phyloP scores from a whole-genome alignment of 306 rosid species.

The Gillenia trifoliata region DNA sequence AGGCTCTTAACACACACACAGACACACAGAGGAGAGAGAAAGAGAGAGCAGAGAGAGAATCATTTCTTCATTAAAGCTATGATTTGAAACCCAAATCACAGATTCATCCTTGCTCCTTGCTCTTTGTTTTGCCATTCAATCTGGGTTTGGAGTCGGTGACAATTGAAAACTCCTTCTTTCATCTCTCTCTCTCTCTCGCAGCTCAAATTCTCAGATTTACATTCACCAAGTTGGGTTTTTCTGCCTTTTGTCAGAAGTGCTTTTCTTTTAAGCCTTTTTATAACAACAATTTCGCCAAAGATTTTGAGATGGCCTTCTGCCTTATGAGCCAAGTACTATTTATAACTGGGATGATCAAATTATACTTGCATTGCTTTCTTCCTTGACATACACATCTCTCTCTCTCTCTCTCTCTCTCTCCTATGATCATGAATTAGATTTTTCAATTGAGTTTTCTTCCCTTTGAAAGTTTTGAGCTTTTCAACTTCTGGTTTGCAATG shows the following conservation, averaged over 20 bases:
- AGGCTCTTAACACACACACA: slow-evolving; percentile 29
- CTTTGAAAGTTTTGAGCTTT: neutral
- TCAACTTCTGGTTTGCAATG: slow-evolving; percentile 11
- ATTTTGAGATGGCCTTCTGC: no score
- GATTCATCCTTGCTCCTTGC: slow-evolving; percentile 2
- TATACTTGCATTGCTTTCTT: no score
- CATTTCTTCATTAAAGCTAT: slow-evolving; percentile 24
- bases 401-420: neutral
- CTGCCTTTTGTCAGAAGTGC: neutral
- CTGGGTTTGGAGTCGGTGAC: no score
- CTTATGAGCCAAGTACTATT: neutral
- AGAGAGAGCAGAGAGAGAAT: slow-evolving; percentile 18
- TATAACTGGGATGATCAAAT: neutral
- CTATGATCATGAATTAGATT: slow-evolving; percentile 7
- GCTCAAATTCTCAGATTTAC: neutral
- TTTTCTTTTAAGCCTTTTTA: neutral
- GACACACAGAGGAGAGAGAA: slow-evolving; percentile 4
- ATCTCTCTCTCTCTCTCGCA: neutral
- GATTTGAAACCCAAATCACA: slow-evolving; percentile 18
- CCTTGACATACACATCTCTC: neutral
- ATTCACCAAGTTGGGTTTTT: neutral
- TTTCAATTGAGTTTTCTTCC: slow-evolving; percentile 15
- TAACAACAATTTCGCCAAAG: neutral
- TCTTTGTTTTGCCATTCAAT: slow-evolving; percentile 1
- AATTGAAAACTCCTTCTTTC: no score